A percentile compares a stretch with the other conserved stretches of the same genome.
phyloP scores from a whole-genome alignment of 495 filamentous ascomycete genomes.

The Hypomontagnella submonticulosa region DNA sequence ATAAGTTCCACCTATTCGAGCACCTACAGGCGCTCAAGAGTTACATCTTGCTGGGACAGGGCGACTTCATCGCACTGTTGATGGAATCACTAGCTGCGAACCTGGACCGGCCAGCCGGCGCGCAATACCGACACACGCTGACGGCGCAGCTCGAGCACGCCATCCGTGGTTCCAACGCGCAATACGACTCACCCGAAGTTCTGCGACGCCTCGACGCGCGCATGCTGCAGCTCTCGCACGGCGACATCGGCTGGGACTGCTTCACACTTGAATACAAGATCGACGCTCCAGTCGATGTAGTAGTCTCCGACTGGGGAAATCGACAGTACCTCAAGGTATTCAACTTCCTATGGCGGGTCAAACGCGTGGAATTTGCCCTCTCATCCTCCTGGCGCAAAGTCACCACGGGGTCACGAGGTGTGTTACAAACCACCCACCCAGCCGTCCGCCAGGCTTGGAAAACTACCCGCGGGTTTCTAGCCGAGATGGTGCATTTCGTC shows the following conservation, averaged over 20 bases:
- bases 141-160: constrained; percentile 98
- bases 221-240: constrained; percentile 94
- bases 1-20: constrained; percentile 92
- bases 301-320: constrained; percentile 93
- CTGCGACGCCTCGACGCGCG: constrained; percentile 91
- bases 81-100: constrained; percentile 96
- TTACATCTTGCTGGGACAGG: constrained; percentile 93
- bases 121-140: constrained; percentile 92
- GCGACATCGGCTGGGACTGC: constrained; percentile 99
- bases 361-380: constrained; percentile 95
- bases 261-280: constrained; percentile 99
- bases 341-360: constrained; percentile 99
- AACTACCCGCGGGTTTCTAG: constrained; percentile 81
- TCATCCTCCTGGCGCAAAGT: constrained; percentile 91
- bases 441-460: constrained; percentile 89
- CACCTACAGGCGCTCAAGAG: constrained; percentile 93
- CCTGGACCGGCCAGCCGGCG: constrained; percentile 93
- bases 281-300: constrained; percentile 95
- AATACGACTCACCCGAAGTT: constrained; percentile 94
- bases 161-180: constrained; percentile 95
- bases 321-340: constrained; percentile 98
- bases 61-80: constrained; percentile 95
- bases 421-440: constrained; percentile 83
- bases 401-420: constrained; percentile 94
- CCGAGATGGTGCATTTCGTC: constrained; percentile 99